Conservation (phyloP, 495 filamentous ascomycete genomes). For the Ascodesmis nigricans region DNA sequence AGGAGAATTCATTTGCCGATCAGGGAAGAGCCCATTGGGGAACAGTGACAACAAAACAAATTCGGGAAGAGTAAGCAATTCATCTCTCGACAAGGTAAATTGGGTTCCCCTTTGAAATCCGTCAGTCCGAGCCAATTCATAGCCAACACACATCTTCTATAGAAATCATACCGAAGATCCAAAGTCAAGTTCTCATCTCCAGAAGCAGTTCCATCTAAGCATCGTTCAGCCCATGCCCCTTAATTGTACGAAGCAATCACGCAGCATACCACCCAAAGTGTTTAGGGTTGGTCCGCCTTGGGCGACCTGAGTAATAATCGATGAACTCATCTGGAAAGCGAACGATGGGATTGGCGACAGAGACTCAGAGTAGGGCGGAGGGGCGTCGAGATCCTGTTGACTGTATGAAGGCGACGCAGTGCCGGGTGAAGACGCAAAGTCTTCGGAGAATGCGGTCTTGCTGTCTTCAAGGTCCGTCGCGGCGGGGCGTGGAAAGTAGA, state of each 20-base stretch:
- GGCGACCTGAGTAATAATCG: conserved; percentile 96
- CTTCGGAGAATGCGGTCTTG: too few relatives aligned
- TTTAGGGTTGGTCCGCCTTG: conserved; percentile 78
- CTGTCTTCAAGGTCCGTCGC: too few relatives aligned
- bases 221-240: not conserved
- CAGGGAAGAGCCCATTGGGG: conserved; percentile 89
- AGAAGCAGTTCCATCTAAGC: conserved; percentile 21
- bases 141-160: conserved; percentile 3
- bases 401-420: conserved; percentile 20
- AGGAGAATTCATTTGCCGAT: conserved; percentile 80
- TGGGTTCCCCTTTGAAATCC: conserved; percentile 54
- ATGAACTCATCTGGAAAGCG: conserved; percentile 93
- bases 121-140: too few relatives aligned
- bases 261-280: conserved; percentile 53
- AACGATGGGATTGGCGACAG: conserved; percentile 80
- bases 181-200: conserved; percentile 90
- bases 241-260: not conserved
- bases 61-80: conserved; percentile 83
- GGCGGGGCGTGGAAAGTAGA: too few relatives aligned
- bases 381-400: conserved; percentile 24
- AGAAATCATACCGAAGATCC: conserved; percentile 53
- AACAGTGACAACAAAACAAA: conserved; percentile 98
- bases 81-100: conserved; percentile 82
- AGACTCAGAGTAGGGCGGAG: conserved; percentile 89
- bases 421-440: too few relatives aligned